phyloP scores from a whole-genome alignment of 129 eudicot species.

The Pseudognaphalium luteoalbum region DNA sequence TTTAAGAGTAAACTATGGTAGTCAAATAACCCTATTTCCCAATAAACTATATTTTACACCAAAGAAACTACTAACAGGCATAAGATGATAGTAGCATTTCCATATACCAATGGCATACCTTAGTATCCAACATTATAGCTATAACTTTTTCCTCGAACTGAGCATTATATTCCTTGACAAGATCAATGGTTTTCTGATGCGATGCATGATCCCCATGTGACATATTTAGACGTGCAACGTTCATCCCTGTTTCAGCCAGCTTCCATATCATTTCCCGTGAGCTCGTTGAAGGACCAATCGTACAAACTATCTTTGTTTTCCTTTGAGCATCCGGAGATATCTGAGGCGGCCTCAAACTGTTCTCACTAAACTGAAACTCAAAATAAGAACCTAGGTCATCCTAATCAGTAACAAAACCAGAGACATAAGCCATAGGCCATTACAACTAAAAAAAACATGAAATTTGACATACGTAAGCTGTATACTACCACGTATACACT shows the following conservation, averaged over 20 bases:
- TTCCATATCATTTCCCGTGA: constrained; percentile 97
- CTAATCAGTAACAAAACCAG: not conserved
- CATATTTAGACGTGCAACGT: constrained; percentile 97
- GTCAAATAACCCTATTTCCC: not conserved
- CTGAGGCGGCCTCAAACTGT: constrained; percentile 34
- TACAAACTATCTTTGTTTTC: constrained; percentile 93
- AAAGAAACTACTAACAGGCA: constrained; percentile 13
- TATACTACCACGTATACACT: not conserved
- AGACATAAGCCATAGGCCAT: not conserved
- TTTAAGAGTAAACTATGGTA: not conserved
- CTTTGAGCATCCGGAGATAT: constrained; percentile 40
- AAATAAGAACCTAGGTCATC: constrained; percentile 28
- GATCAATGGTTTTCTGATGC: constrained; percentile 89
- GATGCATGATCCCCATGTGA: constrained; percentile 98
- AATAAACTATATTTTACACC: constrained; percentile 1
- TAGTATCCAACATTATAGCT: constrained; percentile 96
- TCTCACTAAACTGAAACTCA: constrained; percentile 52
- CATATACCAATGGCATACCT: constrained; percentile 44
- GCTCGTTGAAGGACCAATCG: constrained; percentile 94
- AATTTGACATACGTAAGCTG: not conserved
- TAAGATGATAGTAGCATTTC: constrained; percentile 9
- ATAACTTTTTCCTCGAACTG: constrained; percentile 74
- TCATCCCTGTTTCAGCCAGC: constrained; percentile 95
- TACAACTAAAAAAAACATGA: not conserved
- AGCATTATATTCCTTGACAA: constrained; percentile 84